Base-by-base conservation (phyloP, 169 alveolate species). In the Nephromyces sp. region DNA sequence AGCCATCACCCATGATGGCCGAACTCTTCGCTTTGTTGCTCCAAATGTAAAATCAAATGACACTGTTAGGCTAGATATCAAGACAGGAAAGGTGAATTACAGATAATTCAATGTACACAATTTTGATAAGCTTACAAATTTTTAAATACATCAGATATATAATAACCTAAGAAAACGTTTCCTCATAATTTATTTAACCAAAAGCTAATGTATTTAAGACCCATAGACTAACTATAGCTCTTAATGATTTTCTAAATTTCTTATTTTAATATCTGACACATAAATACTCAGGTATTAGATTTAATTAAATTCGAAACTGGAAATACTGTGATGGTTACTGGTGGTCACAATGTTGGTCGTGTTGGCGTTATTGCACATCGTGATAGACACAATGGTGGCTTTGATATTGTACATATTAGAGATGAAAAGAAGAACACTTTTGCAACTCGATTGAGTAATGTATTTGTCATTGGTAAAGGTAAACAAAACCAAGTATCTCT, bases 261-360 rank as follows among this genome's bases (percentile, higher is more conserved):
- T 43, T 43, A 43, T 15, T 43, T 15, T n/a, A 15, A 43, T n/a
- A 43, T 43, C n/a, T 43, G 25, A 15, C n/a, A n/a, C 15, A 15
- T 15, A n/a, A 15, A 15, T 43, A 15, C 35, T 52, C 72, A 83
- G 87, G 78, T 93, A 35, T 35, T 86, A 74, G 98, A 94, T 66
- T 89, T 88, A 86, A 78, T 92, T 82, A 95, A 95, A 86, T 95
- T 93, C 78, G 99, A 95, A 84, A 83, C 90, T 29, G 99, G 98
- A 57, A 92, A 90, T 80, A 57, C 86, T 81, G 96, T 89, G 72
- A 93, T 93, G 94, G 86, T 95, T 76, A 93, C 95, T 57, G 98
- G 98, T 32, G 99, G 99, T 27, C 95, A 95, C 92, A 95, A 95
- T 89, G 95, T 94, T 72, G 99, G 99, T 6, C 95, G 99, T 81